Evolutionary conservation across 495 filamentous ascomycete genomes (phyloP), one percentile per base, ranked within the genome.

Genomic region (Lasiosphaeris hirsuta): DNA sequence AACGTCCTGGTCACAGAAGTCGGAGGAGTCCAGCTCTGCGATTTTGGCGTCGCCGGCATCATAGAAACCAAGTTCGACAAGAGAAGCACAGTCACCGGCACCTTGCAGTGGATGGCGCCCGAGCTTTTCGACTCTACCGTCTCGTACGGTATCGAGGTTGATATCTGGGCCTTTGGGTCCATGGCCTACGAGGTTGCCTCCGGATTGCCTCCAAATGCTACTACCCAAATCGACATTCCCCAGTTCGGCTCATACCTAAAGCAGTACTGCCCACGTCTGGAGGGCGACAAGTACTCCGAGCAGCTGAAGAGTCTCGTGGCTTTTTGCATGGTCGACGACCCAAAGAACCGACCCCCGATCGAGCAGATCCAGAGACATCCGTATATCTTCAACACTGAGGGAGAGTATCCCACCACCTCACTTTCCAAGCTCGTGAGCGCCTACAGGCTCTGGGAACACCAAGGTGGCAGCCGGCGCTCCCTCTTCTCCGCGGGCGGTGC

Each of bases 91-190:
- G 46, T 60, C 33, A 60, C 52, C 14, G 58, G 58, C 7, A 60
- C 58, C 8, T 17, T 60, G 18, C 58, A 60, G 33, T 60, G 58
- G 58, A 60, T 60, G 58, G 58, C 58, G 15, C 58, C 58, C 10
- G 58, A 60, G 52, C 52, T 60, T 7, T 60, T 60, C 23, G 58
- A 60, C 17, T 39, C 58, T 30, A 34, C 23, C 18, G 52, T 60
- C 15, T 56, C 58, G 11, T 60, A 60, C 52, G 52, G 58, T 4
- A 60, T 47, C n/a, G 58, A 60, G 41, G 47, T 60, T 14, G 58
- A 60, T 40, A 60, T 60, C 34, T 60, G 58, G 58, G 58, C 58
- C 0, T 60, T 60, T 48, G 58, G 58, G 7, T 60, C 52, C 45
- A 56, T 60, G 58, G 53, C 53, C n/a, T 56, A 60, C 47, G 58